Base-by-base conservation (phyloP, 2,329 filamentous ascomycete genomes). In the Aspergillus neotritici region DNA sequence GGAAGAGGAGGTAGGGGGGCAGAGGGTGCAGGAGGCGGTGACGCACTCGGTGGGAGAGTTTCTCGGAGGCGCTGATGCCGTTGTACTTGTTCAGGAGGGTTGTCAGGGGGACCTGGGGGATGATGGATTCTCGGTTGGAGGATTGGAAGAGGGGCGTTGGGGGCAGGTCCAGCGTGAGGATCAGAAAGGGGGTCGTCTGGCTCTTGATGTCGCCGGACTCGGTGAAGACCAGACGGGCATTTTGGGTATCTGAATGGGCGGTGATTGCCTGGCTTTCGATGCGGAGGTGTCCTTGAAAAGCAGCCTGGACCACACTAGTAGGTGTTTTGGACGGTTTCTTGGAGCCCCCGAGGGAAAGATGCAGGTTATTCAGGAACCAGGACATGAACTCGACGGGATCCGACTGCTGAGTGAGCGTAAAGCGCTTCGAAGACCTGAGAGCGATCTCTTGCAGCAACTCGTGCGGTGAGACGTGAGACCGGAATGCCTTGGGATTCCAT, bases 401-500 rank as follows among this genome's bases (percentile, higher is more conserved):
- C 14, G 90, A 93, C 70, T 97, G 93, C 21, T 82, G 75, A 0
- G 89, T 94, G 37, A 97, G 76, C 4, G 85, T 93, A 70, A 95
- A 98, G 50, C 86, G 87, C 69, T 96, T 96, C 55, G 84, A 90
- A 28, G 90, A 96, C 37, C 83, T 83, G 33, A 96, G 74, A 1
- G 90, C 86, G 51, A 98, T 86, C 64, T 97, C 91, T 68, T 98
- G 93, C 1, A 98, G 82, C 25, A 98, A 78, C 68, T 98, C 93
- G 73, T 98, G 93, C 0, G 93, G 93, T 8, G 91, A 97, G 40
- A 98, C 93, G 66, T 98, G 93, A 4, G 85, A 84, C 67, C 94
- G 94, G 77, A 98, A 98, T 8, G 93, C 91, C 55, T 87, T 84
- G 2, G 90, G 85, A 64, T 98, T 98, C 93, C 93, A 98, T 53